These are phyloP conservation scores for Elsinoe fawcettii DNA, from an alignment of 2,329 filamentous ascomycete species.

Conservation along the genomic window DNA sequence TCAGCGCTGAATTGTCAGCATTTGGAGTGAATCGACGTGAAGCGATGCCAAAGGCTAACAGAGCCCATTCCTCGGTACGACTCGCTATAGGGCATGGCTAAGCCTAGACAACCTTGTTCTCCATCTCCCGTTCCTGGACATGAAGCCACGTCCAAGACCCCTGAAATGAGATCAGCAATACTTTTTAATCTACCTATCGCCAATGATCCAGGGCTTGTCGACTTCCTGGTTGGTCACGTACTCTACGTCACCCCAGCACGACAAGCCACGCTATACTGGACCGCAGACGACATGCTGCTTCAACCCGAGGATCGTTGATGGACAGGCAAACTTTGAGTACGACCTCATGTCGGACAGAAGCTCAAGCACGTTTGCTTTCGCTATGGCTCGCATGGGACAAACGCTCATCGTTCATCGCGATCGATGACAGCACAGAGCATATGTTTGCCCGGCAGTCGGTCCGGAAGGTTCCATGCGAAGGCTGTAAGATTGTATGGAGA, in stretches of 20 bases:
- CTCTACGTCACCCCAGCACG: conserved; percentile 10
- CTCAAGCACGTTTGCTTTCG: neutral
- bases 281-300: neutral
- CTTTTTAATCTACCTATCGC: conserved; percentile 2
- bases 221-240: conserved; percentile 11
- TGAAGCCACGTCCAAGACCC: neutral
- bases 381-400: neutral
- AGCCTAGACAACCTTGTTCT: neutral
- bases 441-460: neutral
- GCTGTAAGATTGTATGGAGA: neutral
- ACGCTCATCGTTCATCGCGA: neutral
- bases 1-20: neutral
- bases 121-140: conserved; percentile 7
- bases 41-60: neutral
- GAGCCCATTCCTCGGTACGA: neutral
- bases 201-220: conserved; percentile 10
- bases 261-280: conserved; percentile 9
- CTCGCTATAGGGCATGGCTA: neutral
- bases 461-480: neutral
- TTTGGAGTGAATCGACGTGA: neutral
- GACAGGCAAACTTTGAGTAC: neutral
- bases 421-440: neutral
- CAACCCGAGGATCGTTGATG: neutral
- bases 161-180: conserved; percentile 11
- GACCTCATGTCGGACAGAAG: neutral